phyloP scores from a whole-genome alignment of 2,329 filamentous ascomycete genomes.

The Dothistroma septosporum region DNA sequence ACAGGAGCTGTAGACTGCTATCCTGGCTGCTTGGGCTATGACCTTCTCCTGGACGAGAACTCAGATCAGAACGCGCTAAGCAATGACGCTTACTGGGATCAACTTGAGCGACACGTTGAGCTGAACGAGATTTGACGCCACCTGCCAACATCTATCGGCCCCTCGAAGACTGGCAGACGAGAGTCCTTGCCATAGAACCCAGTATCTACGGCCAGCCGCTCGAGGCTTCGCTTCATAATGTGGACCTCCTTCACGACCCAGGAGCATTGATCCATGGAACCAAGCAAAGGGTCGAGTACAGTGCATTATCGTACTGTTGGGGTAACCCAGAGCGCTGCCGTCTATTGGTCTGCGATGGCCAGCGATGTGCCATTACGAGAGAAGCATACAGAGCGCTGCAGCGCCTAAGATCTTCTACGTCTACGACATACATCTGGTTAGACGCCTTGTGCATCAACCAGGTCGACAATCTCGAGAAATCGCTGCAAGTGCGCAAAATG shows the following conservation, averaged over 20 bases:
- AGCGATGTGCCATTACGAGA: neutral
- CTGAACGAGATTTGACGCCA: neutral
- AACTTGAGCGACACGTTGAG: neutral
- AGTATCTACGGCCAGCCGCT: neutral
- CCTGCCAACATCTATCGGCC: neutral
- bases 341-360: neutral
- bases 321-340: neutral
- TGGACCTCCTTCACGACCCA: neutral
- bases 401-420: neutral
- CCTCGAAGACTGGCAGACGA: neutral
- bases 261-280: conserved; percentile 9
- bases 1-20: neutral
- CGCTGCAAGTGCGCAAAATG: neutral
- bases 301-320: neutral
- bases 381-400: neutral
- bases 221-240: neutral
- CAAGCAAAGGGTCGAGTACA: conserved; percentile 6
- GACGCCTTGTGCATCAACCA: neutral
- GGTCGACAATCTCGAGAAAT: neutral
- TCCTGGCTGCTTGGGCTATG: neutral
- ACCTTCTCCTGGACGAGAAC: neutral
- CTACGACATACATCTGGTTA: neutral
- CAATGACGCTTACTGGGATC: neutral
- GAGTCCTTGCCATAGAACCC: neutral
- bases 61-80: neutral